phyloP scores from a whole-genome alignment of 202 grass and related monocot species.

The Schoenoplectus tabernaemontani region DNA sequence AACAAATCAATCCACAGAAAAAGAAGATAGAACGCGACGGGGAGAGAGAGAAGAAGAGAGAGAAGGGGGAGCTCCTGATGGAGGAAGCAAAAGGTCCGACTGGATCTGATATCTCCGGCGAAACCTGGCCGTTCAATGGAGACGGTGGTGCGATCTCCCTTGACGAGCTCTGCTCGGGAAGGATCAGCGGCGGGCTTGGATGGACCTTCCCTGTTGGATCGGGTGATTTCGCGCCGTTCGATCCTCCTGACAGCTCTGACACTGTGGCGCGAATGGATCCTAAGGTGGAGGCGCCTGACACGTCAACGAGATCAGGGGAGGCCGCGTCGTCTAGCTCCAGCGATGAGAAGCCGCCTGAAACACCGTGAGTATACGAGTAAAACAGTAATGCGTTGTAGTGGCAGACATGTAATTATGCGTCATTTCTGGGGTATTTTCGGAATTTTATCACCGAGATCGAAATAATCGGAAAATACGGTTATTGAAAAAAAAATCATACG shows the following conservation, averaged over 20 bases:
- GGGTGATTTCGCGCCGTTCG: constrained; percentile 31
- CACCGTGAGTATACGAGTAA: constrained; percentile 70
- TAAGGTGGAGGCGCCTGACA: neutral
- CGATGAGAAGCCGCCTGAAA: constrained; percentile 37
- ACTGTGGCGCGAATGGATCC: neutral
- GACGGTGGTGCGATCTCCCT: constrained; percentile 30
- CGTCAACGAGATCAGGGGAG: constrained; percentile 30
- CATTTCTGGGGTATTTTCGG: neutral
- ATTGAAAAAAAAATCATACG: no score
- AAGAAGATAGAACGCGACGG: no score
- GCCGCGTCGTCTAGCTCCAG: constrained; percentile 65
- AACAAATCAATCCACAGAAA: neutral
- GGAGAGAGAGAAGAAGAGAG: neutral
- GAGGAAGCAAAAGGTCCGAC: constrained; percentile 12
- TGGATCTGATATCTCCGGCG: constrained; percentile 14
- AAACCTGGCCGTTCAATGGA: constrained; percentile 43
- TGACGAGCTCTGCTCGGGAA: constrained; percentile 28
- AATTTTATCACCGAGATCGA: neutral
- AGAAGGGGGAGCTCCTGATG: neutral
- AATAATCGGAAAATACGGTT: neutral
- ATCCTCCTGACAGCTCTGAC: constrained; percentile 28
- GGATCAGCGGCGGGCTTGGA: constrained; percentile 17
- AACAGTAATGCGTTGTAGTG: no score
- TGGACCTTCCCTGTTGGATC: constrained; percentile 19
- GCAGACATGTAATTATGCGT: constrained; percentile 16